phyloP scores from a whole-genome alignment of 371 early-diverging fungal genomes.

The Mortierella polycephala region DNA sequence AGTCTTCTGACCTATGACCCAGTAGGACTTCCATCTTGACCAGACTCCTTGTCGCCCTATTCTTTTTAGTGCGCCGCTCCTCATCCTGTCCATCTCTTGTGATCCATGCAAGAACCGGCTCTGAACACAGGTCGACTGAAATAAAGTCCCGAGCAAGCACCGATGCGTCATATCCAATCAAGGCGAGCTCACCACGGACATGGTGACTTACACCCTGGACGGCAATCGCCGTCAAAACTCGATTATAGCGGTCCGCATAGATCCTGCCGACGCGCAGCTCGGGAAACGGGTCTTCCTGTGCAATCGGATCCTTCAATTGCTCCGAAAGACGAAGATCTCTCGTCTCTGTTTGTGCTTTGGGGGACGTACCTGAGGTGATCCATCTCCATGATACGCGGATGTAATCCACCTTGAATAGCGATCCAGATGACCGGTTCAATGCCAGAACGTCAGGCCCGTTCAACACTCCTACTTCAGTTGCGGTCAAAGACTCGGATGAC shows the following conservation, averaged over 20 bases:
- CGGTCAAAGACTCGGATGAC: too few relatives aligned
- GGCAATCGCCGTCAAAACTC: constrained; percentile 21
- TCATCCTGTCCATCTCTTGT: constrained; percentile 4
- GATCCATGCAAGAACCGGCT: constrained; percentile 34
- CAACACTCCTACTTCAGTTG: too few relatives aligned
- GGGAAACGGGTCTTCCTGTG: constrained; percentile 17
- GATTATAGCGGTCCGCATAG: constrained; percentile 31
- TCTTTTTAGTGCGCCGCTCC: background rate
- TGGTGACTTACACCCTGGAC: constrained; percentile 6
- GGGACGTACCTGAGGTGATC: constrained; percentile 22
- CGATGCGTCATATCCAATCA: constrained; percentile 24
- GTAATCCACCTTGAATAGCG: constrained; percentile 30
- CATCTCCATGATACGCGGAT: constrained; percentile 47
- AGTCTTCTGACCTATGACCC: too few relatives aligned
- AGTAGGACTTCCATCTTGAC: background rate
- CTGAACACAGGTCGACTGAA: constrained; percentile 28
- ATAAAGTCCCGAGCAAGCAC: constrained; percentile 32
- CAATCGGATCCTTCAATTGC: constrained; percentile 4
- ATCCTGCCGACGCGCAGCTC: constrained; percentile 36
- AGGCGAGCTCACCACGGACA: constrained; percentile 35
- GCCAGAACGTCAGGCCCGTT: too few relatives aligned
- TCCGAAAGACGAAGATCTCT: background rate
- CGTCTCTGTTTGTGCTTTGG: background rate
- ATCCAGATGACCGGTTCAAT: background rate
- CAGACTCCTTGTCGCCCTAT: background rate